Evolutionary conservation across 1,284 basidiomycete species (phyloP), one percentile per base, ranked within the genome.

Genomic region (Flammula alnicola): DNA sequence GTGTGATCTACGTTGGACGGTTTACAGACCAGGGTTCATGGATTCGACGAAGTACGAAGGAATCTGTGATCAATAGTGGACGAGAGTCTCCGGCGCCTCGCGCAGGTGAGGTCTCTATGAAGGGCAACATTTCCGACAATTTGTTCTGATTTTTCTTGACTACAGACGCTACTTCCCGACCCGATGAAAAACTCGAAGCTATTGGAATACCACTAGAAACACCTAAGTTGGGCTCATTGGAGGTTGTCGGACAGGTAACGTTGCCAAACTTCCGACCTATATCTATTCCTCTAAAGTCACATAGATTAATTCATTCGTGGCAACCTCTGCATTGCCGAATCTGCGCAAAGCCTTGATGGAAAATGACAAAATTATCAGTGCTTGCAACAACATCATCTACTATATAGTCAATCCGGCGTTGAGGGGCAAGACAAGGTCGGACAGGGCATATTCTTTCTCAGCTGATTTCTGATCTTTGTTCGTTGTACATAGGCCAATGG

Each of bases 371-470:
- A 79, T 95, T 8, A 71, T 83, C 5, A 78, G 82, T 8, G 80
- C 87, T 2, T 96, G 92, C 65, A 85, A 79, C 31, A 94, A 91
- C 59, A 84, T 98, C 23, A 79, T 93, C 6, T 92, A 95, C 61
- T 93, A 93, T 63, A 83, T 98, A 36, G 75, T 98, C 26, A 83
- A 78, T 26, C 94, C 97, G 0, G 84, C 87, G 0, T 70, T 95
- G 67, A 89, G 90, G 63, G 80, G 81, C 17, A 86, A 85, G 60
- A 67, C 80, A 39, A 84, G 79, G 90, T 89, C 54, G 47, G 72
- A 22, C 11, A 33, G 12, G 17, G 19, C n/a, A 27, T 2, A 11
- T 20, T 22, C 19, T 17, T 37, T 20, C 29, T 14, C 16, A 16
- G 25, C 25, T 8, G 11, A 31, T 44, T 12, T n/a, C 14, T 38